A percentile compares a stretch with the other conserved stretches of the same genome.
phyloP scores from a whole-genome alignment of 2,329 filamentous ascomycete species.

The Simplicillium sp. region DNA sequence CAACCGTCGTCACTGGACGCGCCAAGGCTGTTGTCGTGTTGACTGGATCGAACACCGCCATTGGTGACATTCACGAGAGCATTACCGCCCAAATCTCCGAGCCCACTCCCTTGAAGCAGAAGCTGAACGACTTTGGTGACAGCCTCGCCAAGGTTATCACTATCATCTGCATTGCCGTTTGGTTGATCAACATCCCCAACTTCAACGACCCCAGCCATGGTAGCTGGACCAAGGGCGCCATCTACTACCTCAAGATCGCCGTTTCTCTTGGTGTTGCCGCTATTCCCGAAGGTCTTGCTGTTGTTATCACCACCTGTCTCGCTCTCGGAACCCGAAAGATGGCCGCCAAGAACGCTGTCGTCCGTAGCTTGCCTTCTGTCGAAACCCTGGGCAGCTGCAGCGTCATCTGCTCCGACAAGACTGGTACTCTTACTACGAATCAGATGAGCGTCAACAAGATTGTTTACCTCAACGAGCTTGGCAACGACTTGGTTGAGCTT shows the following conservation, averaged over 20 bases:
- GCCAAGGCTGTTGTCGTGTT: constrained; percentile 85
- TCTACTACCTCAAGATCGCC: constrained; percentile 99
- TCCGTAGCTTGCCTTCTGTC: constrained; percentile 90
- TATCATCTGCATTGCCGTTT: constrained; percentile 90
- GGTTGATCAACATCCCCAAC: constrained; percentile 97
- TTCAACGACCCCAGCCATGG: constrained; percentile 93
- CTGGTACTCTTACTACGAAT: constrained; percentile 94
- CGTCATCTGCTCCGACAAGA: constrained; percentile 99
- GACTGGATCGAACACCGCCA: constrained; percentile 84
- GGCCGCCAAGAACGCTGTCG: constrained; percentile 96
- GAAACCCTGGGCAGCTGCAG: constrained; percentile 98
- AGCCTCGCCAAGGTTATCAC: constrained; percentile 96
- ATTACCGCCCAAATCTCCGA: constrained; percentile 97
- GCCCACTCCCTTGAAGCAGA: constrained; percentile 94
- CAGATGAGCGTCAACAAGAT: constrained; percentile 98
- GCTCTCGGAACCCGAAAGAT: constrained; percentile 96
- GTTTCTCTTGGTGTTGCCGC: constrained; percentile 96
- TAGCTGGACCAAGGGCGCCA: constrained; percentile 90
- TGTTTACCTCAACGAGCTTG: constrained; percentile 69
- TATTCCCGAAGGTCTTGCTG: constrained; percentile 93
- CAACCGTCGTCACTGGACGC: constrained; percentile 89
- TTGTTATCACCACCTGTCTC: constrained; percentile 97
- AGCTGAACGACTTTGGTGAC: constrained; percentile 97
- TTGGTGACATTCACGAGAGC: constrained; percentile 97
- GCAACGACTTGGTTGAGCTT: constrained; percentile 70